A percentile compares a stretch with the other conserved stretches of the same genome.
phyloP scores from a whole-genome alignment of 495 filamentous ascomycete genomes.

The Aspergillus saccharolyticus region DNA sequence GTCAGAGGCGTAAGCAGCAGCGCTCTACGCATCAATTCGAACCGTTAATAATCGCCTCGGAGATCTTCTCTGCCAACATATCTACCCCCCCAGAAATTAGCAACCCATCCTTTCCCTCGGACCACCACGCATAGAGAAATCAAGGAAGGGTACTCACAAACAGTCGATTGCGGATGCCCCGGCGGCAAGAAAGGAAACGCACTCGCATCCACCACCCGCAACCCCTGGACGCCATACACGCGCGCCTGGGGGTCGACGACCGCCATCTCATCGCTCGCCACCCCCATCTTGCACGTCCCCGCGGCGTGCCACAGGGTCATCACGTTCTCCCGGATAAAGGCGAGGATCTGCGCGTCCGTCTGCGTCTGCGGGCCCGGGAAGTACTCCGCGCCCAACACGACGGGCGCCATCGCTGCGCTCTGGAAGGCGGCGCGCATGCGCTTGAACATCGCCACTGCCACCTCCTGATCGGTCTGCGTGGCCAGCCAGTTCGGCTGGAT shows the following conservation, averaged over 20 bases:
- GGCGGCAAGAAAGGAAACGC: slow-evolving; percentile 50
- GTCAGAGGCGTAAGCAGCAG: no score
- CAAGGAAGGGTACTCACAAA: slow-evolving; percentile 28
- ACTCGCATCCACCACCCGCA: slow-evolving; percentile 56
- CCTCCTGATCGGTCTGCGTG: slow-evolving; percentile 43
- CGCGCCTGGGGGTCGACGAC: slow-evolving; percentile 51
- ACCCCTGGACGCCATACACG: slow-evolving; percentile 46
- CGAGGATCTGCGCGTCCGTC: slow-evolving; percentile 49
- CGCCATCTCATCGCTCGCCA: slow-evolving; percentile 40
- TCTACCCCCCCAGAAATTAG: slow-evolving; percentile 20
- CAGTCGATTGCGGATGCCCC: slow-evolving; percentile 46
- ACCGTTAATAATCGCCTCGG: slow-evolving; percentile 32
- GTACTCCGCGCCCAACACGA: slow-evolving; percentile 42
- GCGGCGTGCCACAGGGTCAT: slow-evolving; percentile 48
- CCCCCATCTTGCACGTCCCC: slow-evolving; percentile 54
- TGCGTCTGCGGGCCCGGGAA: slow-evolving; percentile 43
- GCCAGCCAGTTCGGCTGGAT: slow-evolving; percentile 54
- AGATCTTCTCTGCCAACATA: slow-evolving; percentile 54
- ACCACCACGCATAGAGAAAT: not conserved
- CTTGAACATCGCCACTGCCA: slow-evolving; percentile 51
- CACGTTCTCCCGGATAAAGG: slow-evolving; percentile 32
- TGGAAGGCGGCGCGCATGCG: slow-evolving; percentile 43
- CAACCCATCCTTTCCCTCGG: not conserved
- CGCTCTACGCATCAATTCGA: not conserved
- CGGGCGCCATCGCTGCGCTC: slow-evolving; percentile 34